These are phyloP conservation scores for Iris macrosiphon DNA, from an alignment of 106 monocot genomes.

Conservation along the genomic window DNA sequence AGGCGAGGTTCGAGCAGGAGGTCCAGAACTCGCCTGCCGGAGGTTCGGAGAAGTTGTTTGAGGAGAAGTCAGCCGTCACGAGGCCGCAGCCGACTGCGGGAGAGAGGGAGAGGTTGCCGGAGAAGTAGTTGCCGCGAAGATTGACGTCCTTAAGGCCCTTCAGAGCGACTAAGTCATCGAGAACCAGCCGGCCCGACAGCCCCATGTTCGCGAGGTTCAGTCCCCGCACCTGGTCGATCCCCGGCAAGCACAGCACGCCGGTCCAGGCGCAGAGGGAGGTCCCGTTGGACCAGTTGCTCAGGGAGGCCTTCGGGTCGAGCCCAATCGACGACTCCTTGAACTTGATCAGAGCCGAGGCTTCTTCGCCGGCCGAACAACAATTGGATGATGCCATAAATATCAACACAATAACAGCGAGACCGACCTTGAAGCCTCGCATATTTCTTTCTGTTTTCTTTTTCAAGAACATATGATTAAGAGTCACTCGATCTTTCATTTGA, in stretches of 20 bases:
- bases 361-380: slow-evolving; percentile 7
- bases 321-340: slow-evolving; percentile 36
- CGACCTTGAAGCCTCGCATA: background rate
- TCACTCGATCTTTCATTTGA: too few species aligned
- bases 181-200: slow-evolving; percentile 17
- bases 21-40: slow-evolving; percentile 32
- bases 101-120: slow-evolving; percentile 22
- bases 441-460: too few species aligned
- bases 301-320: slow-evolving; percentile 16
- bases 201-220: slow-evolving; percentile 25
- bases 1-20: slow-evolving; percentile 19
- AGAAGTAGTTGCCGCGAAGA: slow-evolving; percentile 32
- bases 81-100: slow-evolving; percentile 37
- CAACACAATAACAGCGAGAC: background rate
- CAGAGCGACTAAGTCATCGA: slow-evolving; percentile 23
- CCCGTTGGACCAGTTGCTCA: slow-evolving; percentile 20
- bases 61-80: slow-evolving; percentile 43
- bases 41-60: slow-evolving; percentile 44
- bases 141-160: slow-evolving; percentile 18
- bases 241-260: slow-evolving; percentile 29
- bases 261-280: slow-evolving; percentile 25
- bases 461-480: background rate
- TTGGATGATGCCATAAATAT: background rate
- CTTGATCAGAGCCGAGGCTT: slow-evolving; percentile 16
- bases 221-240: slow-evolving; percentile 14